Conservation (phyloP, 495 filamentous ascomycete species). For the Penicilliopsis zonata region DNA sequence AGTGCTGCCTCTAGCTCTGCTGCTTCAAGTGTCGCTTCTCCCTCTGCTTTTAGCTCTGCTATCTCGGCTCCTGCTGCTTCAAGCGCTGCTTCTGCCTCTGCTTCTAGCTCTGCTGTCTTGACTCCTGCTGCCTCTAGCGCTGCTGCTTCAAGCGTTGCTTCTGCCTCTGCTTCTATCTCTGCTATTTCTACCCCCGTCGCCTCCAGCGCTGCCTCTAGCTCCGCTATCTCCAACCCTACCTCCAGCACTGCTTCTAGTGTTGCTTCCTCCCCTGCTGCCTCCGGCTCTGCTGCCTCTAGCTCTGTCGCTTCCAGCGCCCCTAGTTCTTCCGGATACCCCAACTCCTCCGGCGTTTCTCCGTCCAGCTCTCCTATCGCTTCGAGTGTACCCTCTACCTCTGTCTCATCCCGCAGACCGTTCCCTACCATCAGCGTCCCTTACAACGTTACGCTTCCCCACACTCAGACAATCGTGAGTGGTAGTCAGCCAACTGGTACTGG, state of each 20-base stretch:
- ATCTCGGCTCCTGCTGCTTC: constrained; percentile 3
- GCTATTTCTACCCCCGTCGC: not conserved
- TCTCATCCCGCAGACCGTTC: constrained; percentile 1
- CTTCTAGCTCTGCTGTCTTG: too few species aligned
- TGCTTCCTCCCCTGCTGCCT: constrained; percentile 1
- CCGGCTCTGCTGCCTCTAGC: not conserved
- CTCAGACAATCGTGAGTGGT: too few species aligned
- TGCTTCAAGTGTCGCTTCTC: constrained; percentile 3
- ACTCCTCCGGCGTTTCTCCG: constrained; percentile 3
- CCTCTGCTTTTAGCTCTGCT: constrained; percentile 2
- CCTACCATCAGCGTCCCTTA: too few species aligned
- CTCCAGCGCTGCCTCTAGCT: not conserved
- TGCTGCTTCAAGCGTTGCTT: constrained; percentile 1
- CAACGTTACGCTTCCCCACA: too few species aligned
- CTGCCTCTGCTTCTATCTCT: not conserved
- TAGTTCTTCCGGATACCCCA: constrained; percentile 1
- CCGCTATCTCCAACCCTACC: too few species aligned
- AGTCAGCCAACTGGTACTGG: too few species aligned
- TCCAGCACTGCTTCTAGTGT: not conserved
- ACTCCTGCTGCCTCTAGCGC: not conserved
- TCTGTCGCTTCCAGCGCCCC: constrained; percentile 1
- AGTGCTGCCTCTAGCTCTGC: not conserved
- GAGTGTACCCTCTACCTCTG: constrained; percentile 1
- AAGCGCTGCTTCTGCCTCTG: constrained; percentile 1
- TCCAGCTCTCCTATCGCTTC: constrained; percentile 4